phyloP scores from a whole-genome alignment of 495 filamentous ascomycete species.

The Hypoxylon fuscum region DNA sequence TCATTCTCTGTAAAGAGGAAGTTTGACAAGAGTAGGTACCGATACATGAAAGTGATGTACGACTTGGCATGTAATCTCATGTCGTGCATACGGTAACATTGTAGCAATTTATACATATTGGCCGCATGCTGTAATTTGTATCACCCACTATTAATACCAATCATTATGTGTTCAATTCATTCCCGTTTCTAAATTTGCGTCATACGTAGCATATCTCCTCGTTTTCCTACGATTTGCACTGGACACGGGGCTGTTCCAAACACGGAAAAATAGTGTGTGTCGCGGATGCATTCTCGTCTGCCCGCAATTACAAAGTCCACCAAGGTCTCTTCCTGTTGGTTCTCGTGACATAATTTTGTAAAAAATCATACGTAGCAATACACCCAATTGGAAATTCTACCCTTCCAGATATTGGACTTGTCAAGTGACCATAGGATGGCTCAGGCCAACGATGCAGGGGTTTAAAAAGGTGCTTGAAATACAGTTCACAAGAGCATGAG shows the following conservation, averaged over 20 bases:
- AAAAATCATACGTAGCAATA: constrained; percentile 1
- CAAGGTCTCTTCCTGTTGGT: constrained; percentile 4
- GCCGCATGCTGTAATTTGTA: background rate
- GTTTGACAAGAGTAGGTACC: background rate
- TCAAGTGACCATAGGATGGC: constrained; percentile 12
- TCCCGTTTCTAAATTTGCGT: background rate
- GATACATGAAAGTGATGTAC: background rate
- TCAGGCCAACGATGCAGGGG: constrained; percentile 16
- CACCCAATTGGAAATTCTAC: background rate
- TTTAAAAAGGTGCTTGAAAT: background rate
- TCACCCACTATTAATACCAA: background rate
- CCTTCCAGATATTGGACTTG: background rate
- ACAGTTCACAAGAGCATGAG: constrained; percentile 2
- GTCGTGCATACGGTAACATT: constrained; percentile 13
- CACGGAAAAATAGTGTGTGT: constrained; percentile 14
- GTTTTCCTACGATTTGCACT: background rate
- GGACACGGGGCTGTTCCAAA: background rate
- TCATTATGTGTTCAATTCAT: background rate
- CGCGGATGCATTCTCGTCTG: background rate
- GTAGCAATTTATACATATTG: constrained; percentile 23
- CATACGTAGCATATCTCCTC: background rate
- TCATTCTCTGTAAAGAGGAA: background rate
- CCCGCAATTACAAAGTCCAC: constrained; percentile 11
- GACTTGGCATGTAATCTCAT: constrained; percentile 1
- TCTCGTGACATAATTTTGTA: background rate